A percentile compares a stretch with the other conserved stretches of the same genome.
phyloP scores from a whole-genome alignment of 345 rosid genomes.

The Barbarea vulgaris region DNA sequence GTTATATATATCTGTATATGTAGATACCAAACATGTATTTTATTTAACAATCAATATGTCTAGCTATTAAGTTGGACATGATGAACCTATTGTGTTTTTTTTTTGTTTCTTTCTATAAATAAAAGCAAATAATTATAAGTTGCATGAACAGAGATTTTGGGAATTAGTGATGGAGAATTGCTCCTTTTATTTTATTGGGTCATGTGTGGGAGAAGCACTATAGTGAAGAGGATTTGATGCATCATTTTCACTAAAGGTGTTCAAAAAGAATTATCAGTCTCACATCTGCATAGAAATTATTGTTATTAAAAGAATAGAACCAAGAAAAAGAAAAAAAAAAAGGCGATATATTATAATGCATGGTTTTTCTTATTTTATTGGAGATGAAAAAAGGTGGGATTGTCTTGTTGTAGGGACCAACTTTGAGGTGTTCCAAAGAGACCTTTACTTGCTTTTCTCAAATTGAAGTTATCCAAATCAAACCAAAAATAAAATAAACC shows the following conservation, averaged over 20 bases:
- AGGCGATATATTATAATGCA: constrained; percentile 34
- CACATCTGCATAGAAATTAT: constrained; percentile 30
- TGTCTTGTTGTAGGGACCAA: constrained; percentile 49
- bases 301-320: constrained; percentile 37
- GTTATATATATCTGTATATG: neutral
- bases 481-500: neutral
- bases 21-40: neutral
- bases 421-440: constrained; percentile 44
- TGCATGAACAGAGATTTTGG: constrained; percentile 24
- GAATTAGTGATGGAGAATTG: constrained; percentile 24
- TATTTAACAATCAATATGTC: neutral
- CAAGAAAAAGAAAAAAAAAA: constrained; percentile 32
- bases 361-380: constrained; percentile 39
- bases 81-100: neutral
- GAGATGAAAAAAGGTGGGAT: constrained; percentile 50
- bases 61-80: neutral
- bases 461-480: constrained; percentile 33
- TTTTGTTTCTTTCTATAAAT: neutral
- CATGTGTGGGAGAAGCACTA: constrained; percentile 36
- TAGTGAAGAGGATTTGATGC: constrained; percentile 35
- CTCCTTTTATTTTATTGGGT: constrained; percentile 19
- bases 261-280: constrained; percentile 47
- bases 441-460: constrained; percentile 36
- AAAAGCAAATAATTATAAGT: neutral
- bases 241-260: constrained; percentile 51